phyloP scores from a whole-genome alignment of 139 green algal species.

The Monoraphidium neglectum region DNA sequence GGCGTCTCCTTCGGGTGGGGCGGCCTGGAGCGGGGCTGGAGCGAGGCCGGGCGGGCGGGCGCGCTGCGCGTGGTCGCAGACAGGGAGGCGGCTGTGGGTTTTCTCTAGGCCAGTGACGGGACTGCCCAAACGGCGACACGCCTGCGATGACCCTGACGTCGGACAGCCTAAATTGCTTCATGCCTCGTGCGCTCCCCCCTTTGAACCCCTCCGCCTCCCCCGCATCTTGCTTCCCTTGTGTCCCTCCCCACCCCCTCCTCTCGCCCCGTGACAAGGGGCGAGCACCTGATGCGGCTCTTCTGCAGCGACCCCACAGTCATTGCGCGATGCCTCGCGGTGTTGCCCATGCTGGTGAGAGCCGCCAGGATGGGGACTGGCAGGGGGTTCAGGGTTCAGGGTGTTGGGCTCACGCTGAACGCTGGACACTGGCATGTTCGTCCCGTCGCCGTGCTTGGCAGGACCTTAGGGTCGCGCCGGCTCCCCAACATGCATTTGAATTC shows the following conservation, averaged over 20 bases:
- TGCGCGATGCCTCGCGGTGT: conserved; percentile 1
- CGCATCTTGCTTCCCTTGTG: background rate
- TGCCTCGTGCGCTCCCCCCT: background rate
- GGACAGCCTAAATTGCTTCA: background rate
- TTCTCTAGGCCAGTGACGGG: background rate
- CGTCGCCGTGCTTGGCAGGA: no score
- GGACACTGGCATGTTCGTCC: no score
- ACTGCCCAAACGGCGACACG: background rate
- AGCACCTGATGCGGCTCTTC: conserved; percentile 1
- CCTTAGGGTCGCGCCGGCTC: no score
- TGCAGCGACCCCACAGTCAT: conserved; percentile 21
- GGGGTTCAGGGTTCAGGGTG: no score
- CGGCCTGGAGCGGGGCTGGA: background rate
- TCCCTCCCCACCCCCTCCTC: background rate
- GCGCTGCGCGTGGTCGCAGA: background rate
- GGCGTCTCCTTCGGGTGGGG: background rate
- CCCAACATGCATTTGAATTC: no score
- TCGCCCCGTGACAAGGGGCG: background rate
- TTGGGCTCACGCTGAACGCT: no score
- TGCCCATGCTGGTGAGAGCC: conserved; percentile 31
- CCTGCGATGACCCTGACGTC: no score
- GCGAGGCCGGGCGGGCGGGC: background rate
- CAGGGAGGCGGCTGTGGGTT: background rate
- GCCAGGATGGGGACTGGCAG: no score
- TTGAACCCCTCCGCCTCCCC: background rate